These are phyloP conservation scores for Spizellomyces punctatus DNA, from an alignment of 192 early-diverging fungal species.

Conservation along the genomic window DNA sequence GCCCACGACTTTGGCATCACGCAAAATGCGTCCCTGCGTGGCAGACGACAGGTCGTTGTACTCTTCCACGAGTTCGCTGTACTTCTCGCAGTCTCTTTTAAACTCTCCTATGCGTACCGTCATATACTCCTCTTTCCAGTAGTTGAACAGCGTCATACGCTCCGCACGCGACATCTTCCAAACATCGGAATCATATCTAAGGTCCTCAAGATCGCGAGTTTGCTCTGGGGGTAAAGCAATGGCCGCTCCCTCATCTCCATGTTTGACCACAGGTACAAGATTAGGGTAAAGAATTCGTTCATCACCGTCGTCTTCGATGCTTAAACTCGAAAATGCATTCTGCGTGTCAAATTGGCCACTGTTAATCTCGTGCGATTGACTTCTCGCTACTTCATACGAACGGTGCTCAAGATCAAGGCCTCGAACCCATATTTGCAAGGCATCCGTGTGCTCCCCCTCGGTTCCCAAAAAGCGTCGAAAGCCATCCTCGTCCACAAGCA, in stretches of 20 bases:
- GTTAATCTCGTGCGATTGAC: no score
- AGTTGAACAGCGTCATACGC: conserved; percentile 36
- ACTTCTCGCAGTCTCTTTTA: conserved; percentile 5
- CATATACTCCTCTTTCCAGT: conserved; percentile 36
- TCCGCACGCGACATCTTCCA: conserved; percentile 55
- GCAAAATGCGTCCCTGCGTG: conserved; percentile 33
- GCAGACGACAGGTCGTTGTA: conserved; percentile 16
- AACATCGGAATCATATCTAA: conserved; percentile 37
- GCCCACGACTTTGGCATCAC: conserved; percentile 48
- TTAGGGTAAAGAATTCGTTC: no score
- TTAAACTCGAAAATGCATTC: no score
- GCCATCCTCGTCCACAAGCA: conserved; percentile 10
- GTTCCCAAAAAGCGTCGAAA: not conserved
- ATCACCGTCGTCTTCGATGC: no score
- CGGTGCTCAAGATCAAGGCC: no score
- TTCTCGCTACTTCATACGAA: no score
- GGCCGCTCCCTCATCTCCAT: no score
- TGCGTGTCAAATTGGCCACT: no score
- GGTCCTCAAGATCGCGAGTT: conserved; percentile 34
- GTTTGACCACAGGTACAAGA: no score
- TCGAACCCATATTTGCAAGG: no score
- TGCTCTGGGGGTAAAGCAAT: not conserved
- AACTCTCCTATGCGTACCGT: not conserved
- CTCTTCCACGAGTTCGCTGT: conserved; percentile 15
- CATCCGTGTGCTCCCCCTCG: no score